Evolutionary conservation across 495 filamentous ascomycete genomes (phyloP), one percentile per base, ranked within the genome.

Genomic region (Annulohypoxylon nitens): DNA sequence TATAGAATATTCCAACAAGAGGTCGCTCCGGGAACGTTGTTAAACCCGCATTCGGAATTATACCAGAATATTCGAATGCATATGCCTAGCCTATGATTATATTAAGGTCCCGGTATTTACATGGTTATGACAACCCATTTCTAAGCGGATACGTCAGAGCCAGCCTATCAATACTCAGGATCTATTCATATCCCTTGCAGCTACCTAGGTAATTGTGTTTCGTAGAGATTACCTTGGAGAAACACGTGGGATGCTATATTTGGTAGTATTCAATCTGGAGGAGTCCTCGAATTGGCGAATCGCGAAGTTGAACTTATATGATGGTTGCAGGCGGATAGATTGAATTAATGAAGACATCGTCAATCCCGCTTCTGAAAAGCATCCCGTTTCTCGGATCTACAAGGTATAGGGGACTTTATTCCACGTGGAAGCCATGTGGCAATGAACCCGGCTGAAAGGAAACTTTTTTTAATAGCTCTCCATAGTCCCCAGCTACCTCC

Each of bases 381-480:
- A 67, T 58, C 62, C 48, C 37, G 37, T 51, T 36, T 26, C 8
- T 59, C 43, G 36, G 54, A 69, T 55, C 61, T 30, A 39, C 26
- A 36, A 55, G 6, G 30, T 41, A 55, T 45, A 57, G 12, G 55
- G 37, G 67, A 23, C 36, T 70, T 58, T 63, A 67, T 71, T 64
- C 72, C 72, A 75, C 72, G 63, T 75, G 67, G 72, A 55, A 59
- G 57, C 62, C 67, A 75, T 68, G 63, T 75, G 72, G 34, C 43
- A 43, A 41, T 47, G 63, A 45, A 67, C 67, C 72, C 51, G 67
- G 72, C 16, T 70, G 72, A 70, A 64, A 62, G 67, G 63, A 70
- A 54, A 23, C 58, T 64, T 70, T 64, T 57, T 18, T 4, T 23
- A 45, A n/a, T 12, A 20, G 39, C 12, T 12, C 39, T 43, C 39